Conservation (phyloP, 441 rosid genomes). For the Pelargonium australe region DNA sequence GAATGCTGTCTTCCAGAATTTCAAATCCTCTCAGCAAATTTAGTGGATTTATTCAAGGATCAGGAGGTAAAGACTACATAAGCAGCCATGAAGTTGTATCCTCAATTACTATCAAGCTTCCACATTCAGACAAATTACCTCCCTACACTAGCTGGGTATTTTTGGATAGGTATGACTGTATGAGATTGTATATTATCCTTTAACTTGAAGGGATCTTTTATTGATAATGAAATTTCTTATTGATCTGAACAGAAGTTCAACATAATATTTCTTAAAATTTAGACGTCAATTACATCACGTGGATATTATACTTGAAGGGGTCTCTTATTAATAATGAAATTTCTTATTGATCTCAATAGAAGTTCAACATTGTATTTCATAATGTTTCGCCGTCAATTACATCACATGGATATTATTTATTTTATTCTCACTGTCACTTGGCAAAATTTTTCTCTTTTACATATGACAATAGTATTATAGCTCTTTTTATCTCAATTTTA, state of each 20-base stretch:
- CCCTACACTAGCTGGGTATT: conserved; percentile 66
- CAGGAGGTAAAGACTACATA: conserved; percentile 61
- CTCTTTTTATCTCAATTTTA: conserved; percentile 31
- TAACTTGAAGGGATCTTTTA: neutral
- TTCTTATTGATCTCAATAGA: neutral
- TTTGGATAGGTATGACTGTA: conserved; percentile 43
- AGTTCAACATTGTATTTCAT: neutral
- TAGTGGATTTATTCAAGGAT: conserved; percentile 46
- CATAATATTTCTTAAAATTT: neutral
- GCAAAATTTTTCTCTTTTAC: conserved; percentile 9
- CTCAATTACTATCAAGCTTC: conserved; percentile 42
- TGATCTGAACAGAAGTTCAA: neutral
- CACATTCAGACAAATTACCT: conserved; percentile 55
- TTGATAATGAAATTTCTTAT: neutral
- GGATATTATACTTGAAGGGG: conserved; percentile 3
- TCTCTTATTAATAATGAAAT: neutral
- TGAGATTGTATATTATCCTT: conserved; percentile 9
- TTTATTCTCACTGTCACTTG: neutral
- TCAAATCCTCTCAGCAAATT: conserved; percentile 39
- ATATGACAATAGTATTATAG: conserved; percentile 22
- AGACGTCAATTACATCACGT: no score
- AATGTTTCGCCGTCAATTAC: neutral
- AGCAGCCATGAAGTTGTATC: conserved; percentile 46
- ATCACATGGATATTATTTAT: neutral
- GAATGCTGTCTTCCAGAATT: conserved; percentile 34